Evolutionary conservation across 1,284 basidiomycete species (phyloP).

Genomic region (Porodaedalea pini): DNA sequence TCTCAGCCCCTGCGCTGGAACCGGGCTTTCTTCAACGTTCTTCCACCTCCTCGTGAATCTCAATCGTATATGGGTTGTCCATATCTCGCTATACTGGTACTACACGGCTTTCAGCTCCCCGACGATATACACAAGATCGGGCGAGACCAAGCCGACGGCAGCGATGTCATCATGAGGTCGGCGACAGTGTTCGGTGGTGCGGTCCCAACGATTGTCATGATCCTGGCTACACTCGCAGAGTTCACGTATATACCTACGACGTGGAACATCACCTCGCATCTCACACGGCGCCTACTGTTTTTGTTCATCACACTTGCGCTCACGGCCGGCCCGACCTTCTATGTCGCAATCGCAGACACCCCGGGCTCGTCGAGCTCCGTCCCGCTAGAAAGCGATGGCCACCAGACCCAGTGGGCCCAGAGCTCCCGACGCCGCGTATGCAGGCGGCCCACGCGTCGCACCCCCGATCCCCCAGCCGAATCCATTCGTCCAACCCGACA

Average conservation of each 20-base stretch:
- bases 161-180: conserved; percentile 87
- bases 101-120: conserved; percentile 95
- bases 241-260: conserved; percentile 95
- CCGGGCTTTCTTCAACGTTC: conserved; percentile 95
- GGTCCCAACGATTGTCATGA: conserved; percentile 90
- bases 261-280: conserved; percentile 95
- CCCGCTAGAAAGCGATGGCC: conserved; percentile 22
- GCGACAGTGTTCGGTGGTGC: conserved; percentile 88
- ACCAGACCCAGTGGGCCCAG: conserved; percentile 15
- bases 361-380: conserved; percentile 60
- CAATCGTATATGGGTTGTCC: conserved; percentile 96
- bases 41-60: conserved; percentile 95
- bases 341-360: conserved; percentile 73
- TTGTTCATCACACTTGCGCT: conserved; percentile 79
- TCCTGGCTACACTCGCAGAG: conserved; percentile 85
- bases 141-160: conserved; percentile 48
- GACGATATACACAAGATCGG: conserved; percentile 61
- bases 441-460: conserved; percentile 12
- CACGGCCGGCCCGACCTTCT: conserved; percentile 87
- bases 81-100: conserved; percentile 89
- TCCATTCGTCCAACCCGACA: conserved; percentile 9
- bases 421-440: conserved; percentile 15
- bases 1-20: too few relatives aligned
- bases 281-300: conserved; percentile 83
- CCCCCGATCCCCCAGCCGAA: conserved; percentile 5